Percentiles rank a stretch among this genome's conserved stretches.
Evolutionary conservation across 2,329 filamentous ascomycete genomes (phyloP).

Genomic region (Pseudogymnoascus sp.): DNA sequence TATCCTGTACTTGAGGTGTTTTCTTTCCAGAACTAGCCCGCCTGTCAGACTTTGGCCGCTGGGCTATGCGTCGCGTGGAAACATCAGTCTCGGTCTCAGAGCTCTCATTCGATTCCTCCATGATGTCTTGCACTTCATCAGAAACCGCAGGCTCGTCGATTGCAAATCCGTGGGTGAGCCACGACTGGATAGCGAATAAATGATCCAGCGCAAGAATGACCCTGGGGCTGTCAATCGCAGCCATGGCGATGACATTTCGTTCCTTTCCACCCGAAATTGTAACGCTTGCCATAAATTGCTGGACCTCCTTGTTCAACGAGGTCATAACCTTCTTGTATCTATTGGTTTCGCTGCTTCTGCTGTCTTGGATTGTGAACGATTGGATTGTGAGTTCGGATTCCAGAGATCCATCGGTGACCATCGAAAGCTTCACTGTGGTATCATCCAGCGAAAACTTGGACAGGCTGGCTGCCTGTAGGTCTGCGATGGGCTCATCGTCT

Average conservation of each 20-base stretch:
- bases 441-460: constrained; percentile 93
- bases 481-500: constrained; percentile 67
- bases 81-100: constrained; percentile 50
- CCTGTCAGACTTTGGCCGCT: neutral
- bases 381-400: constrained; percentile 91
- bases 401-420: constrained; percentile 84
- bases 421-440: constrained; percentile 81
- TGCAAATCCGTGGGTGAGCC: constrained; percentile 64
- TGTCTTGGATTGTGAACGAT: constrained; percentile 91
- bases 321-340: constrained; percentile 99
- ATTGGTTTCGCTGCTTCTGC: constrained; percentile 78
- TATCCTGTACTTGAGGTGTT: neutral
- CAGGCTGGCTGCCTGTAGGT: constrained; percentile 70
- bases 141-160: constrained; percentile 50
- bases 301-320: constrained; percentile 85
- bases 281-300: constrained; percentile 96
- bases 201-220: constrained; percentile 96
- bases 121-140: constrained; percentile 39
- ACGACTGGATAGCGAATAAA: constrained; percentile 79
- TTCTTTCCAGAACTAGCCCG: constrained; percentile 2
- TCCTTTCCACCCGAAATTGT: constrained; percentile 84
- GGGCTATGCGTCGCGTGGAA: constrained; percentile 7
- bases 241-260: constrained; percentile 75
- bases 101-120: constrained; percentile 48
- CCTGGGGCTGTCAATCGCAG: constrained; percentile 88